Evolutionary conservation across 164 flowering plant species (phyloP), one percentile per base, ranked within the genome.

Genomic region (Nelumbo lutea): DNA sequence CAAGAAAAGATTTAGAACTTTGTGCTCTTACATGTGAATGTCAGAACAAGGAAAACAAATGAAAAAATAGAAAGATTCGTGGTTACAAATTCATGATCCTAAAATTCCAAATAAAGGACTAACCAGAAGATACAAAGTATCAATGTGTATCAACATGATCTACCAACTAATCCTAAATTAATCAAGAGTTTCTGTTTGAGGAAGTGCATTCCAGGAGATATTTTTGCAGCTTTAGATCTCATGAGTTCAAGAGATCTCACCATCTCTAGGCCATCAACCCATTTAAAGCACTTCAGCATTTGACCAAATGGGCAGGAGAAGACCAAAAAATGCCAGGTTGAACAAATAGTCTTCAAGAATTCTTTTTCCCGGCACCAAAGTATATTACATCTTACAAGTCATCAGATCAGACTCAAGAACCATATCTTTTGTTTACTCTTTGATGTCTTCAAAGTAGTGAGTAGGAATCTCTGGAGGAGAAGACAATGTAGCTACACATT

Each of bases 401-500:
- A 40, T 10, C 15, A 15, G 11, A 69, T 62, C 66, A 15, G 44
- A 47, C 39, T 47, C 62, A 62, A 69, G 10, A 60, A 60, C 38
- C 64, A 59, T 1, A 43, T 40, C 13, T 51, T 15, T 15, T 13
- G 15, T 45, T 65, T 68, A 74, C 48, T 45, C 41, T 45, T 68
- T 64, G 43, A 70, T 56, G 41, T 76, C 84, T 67, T 81, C 83
- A 74, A 87, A 87, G 65, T 72, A 86, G 9, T 1, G 8, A 2
- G 75, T n/a, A 47, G 90, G 90, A 47, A 89, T 77, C 62, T 84
- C 86, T 4, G 75, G 10, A 5, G 83, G 84, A 60, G 84, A 71
- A 64, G 72, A 15, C 76, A 85, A 48, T 47, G 74, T 65, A 48
- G 93, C 79, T 39, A 90, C 90, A 62, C 76, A 74, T 70, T 80